These are phyloP conservation scores for Cardamine resedifolia DNA, from an alignment of 345 rosid species.

Conservation along the genomic window DNA sequence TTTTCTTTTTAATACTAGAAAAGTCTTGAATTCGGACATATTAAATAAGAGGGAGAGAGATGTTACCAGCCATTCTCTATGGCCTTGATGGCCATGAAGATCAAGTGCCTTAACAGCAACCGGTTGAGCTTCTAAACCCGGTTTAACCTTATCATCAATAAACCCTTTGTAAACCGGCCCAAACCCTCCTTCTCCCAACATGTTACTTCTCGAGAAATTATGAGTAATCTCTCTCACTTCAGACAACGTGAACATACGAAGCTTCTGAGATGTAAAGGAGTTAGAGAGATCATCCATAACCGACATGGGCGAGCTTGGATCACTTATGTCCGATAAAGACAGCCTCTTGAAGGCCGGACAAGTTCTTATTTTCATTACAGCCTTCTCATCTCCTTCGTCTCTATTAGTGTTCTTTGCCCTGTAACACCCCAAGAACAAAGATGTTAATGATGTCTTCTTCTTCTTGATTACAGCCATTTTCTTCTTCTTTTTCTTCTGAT, in stretches of 20 bases:
- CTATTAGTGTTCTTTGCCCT: slow-evolving; percentile 22
- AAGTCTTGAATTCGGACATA: not conserved
- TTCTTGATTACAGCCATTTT: slow-evolving; percentile 31
- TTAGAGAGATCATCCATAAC: slow-evolving; percentile 57
- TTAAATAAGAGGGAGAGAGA: not conserved
- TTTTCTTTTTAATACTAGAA: not conserved
- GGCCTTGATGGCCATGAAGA: slow-evolving; percentile 74
- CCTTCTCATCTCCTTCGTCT: slow-evolving; percentile 27
- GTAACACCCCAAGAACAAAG: slow-evolving; percentile 49
- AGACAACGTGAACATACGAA: slow-evolving; percentile 47
- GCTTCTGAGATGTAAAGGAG: slow-evolving; percentile 58
- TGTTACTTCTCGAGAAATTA: slow-evolving; percentile 51
- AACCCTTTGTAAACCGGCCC: slow-evolving; percentile 82
- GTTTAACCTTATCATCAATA: slow-evolving; percentile 53
- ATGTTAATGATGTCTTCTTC: slow-evolving; percentile 49
- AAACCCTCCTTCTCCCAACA: slow-evolving; percentile 80
- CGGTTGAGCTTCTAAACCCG: slow-evolving; percentile 59
- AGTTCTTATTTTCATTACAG: slow-evolving; percentile 40
- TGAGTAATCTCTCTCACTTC: slow-evolving; percentile 58
- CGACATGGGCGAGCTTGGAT: slow-evolving; percentile 54
- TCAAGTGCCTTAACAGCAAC: slow-evolving; percentile 78
- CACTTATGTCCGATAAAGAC: slow-evolving; percentile 55
- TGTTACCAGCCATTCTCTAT: slow-evolving; percentile 81
- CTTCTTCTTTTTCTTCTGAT: slow-evolving; percentile 35
- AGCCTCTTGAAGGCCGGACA: slow-evolving; percentile 42